Conservation (phyloP, 2,329 filamentous ascomycete species). For the Chaetothyriales sp. region DNA sequence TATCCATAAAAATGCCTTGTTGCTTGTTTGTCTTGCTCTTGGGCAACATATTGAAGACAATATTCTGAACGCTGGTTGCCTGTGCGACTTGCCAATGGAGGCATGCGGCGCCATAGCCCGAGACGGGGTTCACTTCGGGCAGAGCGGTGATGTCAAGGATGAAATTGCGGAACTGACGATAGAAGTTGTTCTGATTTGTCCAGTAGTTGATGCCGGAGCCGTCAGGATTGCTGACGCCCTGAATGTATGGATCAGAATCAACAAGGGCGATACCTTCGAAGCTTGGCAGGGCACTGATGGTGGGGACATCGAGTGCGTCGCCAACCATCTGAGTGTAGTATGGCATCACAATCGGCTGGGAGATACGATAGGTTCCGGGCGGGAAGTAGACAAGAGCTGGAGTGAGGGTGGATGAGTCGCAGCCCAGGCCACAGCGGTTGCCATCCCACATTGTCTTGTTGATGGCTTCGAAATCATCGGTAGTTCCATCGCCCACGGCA, state of each 20-base stretch:
- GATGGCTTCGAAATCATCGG: slow-evolving; percentile 80
- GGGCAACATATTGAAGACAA: slow-evolving; percentile 62
- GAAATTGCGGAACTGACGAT: slow-evolving; percentile 69
- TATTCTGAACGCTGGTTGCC: slow-evolving; percentile 65
- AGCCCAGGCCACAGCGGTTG: slow-evolving; percentile 61
- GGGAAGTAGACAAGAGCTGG: slow-evolving; percentile 89
- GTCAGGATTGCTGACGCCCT: slow-evolving; percentile 15
- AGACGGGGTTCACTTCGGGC: slow-evolving; percentile 25
- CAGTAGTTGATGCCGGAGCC: slow-evolving; percentile 53
- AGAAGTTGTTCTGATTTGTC: slow-evolving; percentile 71
- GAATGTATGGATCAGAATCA: slow-evolving; percentile 70
- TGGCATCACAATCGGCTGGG: slow-evolving; percentile 61
- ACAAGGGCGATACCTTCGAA: slow-evolving; percentile 82
- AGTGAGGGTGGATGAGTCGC: slow-evolving; percentile 67
- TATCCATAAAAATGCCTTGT: slow-evolving; percentile 71
- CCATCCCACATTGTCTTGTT: slow-evolving; percentile 68
- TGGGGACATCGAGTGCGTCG: slow-evolving; percentile 56
- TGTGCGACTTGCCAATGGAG: slow-evolving; percentile 82
- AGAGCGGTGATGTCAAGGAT: slow-evolving; percentile 58
- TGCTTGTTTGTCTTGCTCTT: slow-evolving; percentile 53
- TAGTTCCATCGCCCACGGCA: slow-evolving; percentile 51
- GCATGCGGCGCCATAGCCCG: slow-evolving; percentile 43
- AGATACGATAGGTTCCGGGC: slow-evolving; percentile 69
- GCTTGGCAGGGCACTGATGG: slow-evolving; percentile 54
- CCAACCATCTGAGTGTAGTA: slow-evolving; percentile 93